Evolutionary conservation across 2,329 filamentous ascomycete species (phyloP).

Genomic region (Fusarium staphyleae): DNA sequence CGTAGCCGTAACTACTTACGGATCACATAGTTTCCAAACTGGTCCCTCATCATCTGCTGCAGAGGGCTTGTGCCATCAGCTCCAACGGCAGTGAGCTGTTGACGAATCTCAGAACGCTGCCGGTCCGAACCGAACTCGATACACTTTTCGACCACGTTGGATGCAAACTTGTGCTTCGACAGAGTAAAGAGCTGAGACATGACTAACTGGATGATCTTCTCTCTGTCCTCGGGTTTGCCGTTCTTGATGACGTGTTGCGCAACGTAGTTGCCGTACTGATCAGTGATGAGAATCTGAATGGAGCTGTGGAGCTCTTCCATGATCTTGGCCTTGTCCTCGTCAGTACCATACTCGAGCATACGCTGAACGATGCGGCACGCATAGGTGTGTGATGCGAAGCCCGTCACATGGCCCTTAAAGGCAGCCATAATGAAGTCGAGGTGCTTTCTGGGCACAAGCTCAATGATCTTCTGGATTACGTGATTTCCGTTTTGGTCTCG

Average conservation of each 20-base stretch:
- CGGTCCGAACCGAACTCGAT: constrained; percentile 73
- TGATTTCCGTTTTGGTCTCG: constrained; percentile 94
- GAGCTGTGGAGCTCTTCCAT: constrained; percentile 80
- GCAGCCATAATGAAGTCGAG: constrained; percentile 86
- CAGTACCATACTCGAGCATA: constrained; percentile 82
- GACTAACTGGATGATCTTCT: constrained; percentile 76
- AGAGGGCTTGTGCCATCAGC: constrained; percentile 74
- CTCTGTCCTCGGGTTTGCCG: constrained; percentile 75
- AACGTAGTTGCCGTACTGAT: constrained; percentile 96
- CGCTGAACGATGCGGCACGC: constrained; percentile 94
- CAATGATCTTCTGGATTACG: constrained; percentile 93
- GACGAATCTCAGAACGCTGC: constrained; percentile 74
- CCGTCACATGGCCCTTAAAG: constrained; percentile 76
- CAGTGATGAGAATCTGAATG: constrained; percentile 75
- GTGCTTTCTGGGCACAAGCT: constrained; percentile 76
- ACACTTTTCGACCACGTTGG: constrained; percentile 96
- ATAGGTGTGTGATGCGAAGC: constrained; percentile 79
- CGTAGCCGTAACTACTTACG: constrained; percentile 69
- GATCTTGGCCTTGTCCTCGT: constrained; percentile 73
- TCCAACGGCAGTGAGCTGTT: constrained; percentile 64
- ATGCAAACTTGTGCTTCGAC: constrained; percentile 96
- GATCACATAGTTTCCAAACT: constrained; percentile 95
- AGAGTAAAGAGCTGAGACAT: constrained; percentile 73
- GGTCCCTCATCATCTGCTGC: constrained; percentile 82
- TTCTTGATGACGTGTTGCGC: constrained; percentile 88